phyloP scores from a whole-genome alignment of 2,329 filamentous ascomycete genomes.

The Leptosphaerulina australis region DNA sequence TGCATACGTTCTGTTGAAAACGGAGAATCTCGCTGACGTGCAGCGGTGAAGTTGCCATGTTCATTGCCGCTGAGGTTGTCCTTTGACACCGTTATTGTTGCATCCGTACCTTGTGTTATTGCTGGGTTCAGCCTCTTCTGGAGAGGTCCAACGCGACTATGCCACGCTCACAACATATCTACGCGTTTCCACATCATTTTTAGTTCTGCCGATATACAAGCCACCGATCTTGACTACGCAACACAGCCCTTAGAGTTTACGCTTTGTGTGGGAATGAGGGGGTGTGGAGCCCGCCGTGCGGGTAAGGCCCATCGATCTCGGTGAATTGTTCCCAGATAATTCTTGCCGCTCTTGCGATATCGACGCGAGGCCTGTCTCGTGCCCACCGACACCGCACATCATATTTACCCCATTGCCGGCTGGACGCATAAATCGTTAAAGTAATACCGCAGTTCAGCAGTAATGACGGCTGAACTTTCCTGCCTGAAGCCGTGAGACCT shows the following conservation, averaged over 20 bases:
- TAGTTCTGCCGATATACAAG: conserved; percentile 4
- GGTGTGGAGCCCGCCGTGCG: conserved; percentile 9
- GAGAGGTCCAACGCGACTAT: conserved; percentile 7
- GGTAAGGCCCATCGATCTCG: conserved; percentile 10
- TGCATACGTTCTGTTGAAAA: conserved; percentile 4
- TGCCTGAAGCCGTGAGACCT: conserved; percentile 1
- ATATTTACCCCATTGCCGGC: neutral
- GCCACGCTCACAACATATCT: conserved; percentile 7
- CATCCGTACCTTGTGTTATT: neutral
- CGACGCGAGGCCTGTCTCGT: conserved; percentile 6
- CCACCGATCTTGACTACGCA: conserved; percentile 10
- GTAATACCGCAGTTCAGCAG: neutral
- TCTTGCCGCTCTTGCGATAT: neutral
- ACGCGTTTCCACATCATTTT: conserved; percentile 4
- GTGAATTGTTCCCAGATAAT: neutral
- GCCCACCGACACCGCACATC: neutral
- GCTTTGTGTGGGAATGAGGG: conserved; percentile 14
- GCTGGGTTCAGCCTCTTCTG: conserved; percentile 5
- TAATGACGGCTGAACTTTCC: neutral
- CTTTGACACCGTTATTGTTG: conserved; percentile 5
- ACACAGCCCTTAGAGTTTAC: conserved; percentile 6
- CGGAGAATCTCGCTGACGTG: neutral
- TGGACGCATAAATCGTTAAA: neutral
- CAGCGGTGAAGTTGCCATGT: neutral
- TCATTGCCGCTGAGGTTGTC: conserved; percentile 1